Evolutionary conservation across 495 filamentous ascomycete species (phyloP).

Genomic region (Aspergillus steynii): DNA sequence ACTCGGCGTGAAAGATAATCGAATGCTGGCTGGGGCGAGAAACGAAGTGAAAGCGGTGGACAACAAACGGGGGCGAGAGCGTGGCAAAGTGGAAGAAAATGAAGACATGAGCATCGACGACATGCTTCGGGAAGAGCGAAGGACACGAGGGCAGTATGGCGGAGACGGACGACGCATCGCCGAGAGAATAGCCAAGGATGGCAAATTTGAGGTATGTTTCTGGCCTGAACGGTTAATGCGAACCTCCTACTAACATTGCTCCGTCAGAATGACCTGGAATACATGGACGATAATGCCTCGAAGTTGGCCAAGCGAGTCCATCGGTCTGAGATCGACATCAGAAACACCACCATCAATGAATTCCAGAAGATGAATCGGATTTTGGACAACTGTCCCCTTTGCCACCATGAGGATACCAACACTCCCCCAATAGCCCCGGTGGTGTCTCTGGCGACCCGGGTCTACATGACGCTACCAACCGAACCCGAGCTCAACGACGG

Average conservation of each 20-base stretch:
- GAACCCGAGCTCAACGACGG: conserved; percentile 84
- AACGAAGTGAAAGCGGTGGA: conserved; percentile 75
- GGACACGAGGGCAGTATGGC: conserved; percentile 74
- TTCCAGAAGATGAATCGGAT: conserved; percentile 89
- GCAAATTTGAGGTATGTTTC: conserved; percentile 70
- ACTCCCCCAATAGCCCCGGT: conserved; percentile 85
- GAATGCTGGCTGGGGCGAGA: conserved; percentile 72
- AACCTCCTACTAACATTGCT: background rate
- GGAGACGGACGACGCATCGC: conserved; percentile 82
- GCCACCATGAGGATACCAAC: conserved; percentile 85
- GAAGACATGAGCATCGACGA: conserved; percentile 95
- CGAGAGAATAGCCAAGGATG: conserved; percentile 89
- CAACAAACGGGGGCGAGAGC: conserved; percentile 75
- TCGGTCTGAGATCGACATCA: conserved; percentile 84
- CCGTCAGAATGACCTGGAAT: conserved; percentile 79
- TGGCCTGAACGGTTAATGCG: background rate
- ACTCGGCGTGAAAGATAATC: conserved; percentile 83
- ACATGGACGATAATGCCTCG: conserved; percentile 93
- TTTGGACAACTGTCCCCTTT: conserved; percentile 85
- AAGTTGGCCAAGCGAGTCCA: conserved; percentile 89
- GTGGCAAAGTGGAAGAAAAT: conserved; percentile 81
- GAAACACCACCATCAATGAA: conserved; percentile 82
- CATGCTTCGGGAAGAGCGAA: conserved; percentile 90
- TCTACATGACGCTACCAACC: conserved; percentile 86
- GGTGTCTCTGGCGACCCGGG: conserved; percentile 83